These are phyloP conservation scores for Gossypium longicalyx DNA, from an alignment of 345 rosid genomes.

Conservation along the genomic window DNA sequence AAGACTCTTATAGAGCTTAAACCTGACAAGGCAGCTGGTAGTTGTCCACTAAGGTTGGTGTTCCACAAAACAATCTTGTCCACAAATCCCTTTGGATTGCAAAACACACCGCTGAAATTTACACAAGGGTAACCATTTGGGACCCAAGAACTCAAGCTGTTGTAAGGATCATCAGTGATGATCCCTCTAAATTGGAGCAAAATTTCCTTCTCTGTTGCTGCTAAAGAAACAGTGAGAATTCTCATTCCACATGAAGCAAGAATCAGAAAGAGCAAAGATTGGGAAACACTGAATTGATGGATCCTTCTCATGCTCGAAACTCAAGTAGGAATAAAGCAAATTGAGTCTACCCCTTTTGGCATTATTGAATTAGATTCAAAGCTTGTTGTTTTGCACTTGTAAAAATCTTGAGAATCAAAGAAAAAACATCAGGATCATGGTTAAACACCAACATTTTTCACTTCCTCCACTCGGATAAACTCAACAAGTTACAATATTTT, in stretches of 20 bases:
- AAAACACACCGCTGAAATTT: constrained; percentile 62
- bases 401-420: constrained; percentile 6
- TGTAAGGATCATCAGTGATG: constrained; percentile 65
- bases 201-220: constrained; percentile 58
- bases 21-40: constrained; percentile 70
- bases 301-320: constrained; percentile 59
- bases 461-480: constrained; percentile 5
- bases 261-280: constrained; percentile 30
- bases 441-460: constrained; percentile 35
- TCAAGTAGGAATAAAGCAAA: constrained; percentile 11
- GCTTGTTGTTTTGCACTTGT: constrained; percentile 1
- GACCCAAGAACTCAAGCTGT: constrained; percentile 67
- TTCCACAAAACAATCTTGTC: constrained; percentile 93
- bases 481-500: constrained; percentile 10
- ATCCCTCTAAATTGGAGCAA: constrained; percentile 77
- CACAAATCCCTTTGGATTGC: constrained; percentile 66
- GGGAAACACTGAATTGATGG: constrained; percentile 26
- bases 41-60: constrained; percentile 61
- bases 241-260: constrained; percentile 28
- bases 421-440: constrained; percentile 27
- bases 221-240: constrained; percentile 32
- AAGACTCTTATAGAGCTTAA: constrained; percentile 64
- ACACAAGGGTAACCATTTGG: constrained; percentile 51
- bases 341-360: constrained; percentile 63
- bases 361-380: constrained; percentile 41